A percentile compares a stretch with the other conserved stretches of the same genome.
Conservation (phyloP, 805 yeast genomes). For the Starmera pachycereana region DNA sequence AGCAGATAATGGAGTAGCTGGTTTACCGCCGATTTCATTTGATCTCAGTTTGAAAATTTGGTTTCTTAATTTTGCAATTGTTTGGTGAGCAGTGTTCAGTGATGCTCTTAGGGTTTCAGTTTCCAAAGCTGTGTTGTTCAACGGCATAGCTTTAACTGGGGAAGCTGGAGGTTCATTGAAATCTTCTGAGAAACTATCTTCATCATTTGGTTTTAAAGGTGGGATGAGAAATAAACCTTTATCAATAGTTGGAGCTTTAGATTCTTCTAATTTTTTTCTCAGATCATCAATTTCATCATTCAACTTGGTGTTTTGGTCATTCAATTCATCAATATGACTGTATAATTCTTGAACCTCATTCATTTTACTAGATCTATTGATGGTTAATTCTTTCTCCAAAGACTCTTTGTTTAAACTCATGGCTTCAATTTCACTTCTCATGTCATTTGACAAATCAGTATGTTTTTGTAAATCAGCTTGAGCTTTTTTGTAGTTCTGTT, state of each 20-base stretch:
- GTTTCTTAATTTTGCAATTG: constrained; percentile 48
- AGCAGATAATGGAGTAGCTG: constrained; percentile 10
- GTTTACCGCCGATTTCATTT: constrained; percentile 9
- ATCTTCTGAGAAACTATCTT: constrained; percentile 27
- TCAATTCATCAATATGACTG: constrained; percentile 44
- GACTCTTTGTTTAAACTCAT: constrained; percentile 28
- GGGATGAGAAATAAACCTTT: constrained; percentile 11
- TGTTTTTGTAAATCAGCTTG: constrained; percentile 31
- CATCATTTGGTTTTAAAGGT: constrained; percentile 13
- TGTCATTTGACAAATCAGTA: constrained; percentile 22
- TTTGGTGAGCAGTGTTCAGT: constrained; percentile 51
- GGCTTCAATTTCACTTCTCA: constrained; percentile 40
- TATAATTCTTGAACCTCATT: constrained; percentile 39
- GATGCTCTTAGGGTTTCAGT: constrained; percentile 58
- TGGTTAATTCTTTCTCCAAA: constrained; percentile 28
- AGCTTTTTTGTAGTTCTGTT: constrained; percentile 31
- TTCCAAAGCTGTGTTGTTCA: constrained; percentile 40
- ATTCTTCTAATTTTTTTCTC: constrained; percentile 11
- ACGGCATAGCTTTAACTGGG: constrained; percentile 26
- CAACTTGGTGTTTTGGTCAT: constrained; percentile 58
- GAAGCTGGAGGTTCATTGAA: constrained; percentile 26
- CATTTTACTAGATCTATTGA: constrained; percentile 25
- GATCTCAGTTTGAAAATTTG: constrained; percentile 18
- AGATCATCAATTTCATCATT: constrained; percentile 28
- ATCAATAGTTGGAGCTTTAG: constrained; percentile 9